Percentiles rank a stretch among this genome's conserved stretches.
Evolutionary conservation across 2,329 filamentous ascomycete genomes (phyloP).

Genomic region (Colletotrichum sp.): DNA sequence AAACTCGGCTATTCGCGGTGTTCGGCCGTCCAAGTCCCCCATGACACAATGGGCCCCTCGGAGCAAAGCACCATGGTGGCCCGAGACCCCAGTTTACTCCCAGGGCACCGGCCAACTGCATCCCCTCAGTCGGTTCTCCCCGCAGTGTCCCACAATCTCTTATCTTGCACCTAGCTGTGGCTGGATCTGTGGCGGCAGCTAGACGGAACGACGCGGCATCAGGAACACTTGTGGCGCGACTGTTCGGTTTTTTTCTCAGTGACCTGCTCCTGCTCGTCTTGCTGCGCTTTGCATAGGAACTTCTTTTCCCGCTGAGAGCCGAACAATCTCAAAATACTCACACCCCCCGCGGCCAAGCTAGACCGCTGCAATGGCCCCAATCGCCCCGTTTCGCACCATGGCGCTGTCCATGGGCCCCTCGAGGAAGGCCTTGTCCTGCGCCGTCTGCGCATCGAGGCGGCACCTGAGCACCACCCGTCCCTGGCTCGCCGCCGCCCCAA

Average conservation of each 20-base stretch:
- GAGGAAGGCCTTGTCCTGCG: slow-evolving; percentile 45
- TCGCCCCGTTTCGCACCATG: slow-evolving; percentile 26
- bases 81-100: slow-evolving; percentile 4
- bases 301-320: not conserved
- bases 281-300: not conserved
- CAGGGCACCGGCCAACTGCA: not conserved
- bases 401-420: slow-evolving; percentile 32
- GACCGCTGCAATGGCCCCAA: not conserved
- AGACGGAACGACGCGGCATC: not conserved
- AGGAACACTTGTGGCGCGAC: slow-evolving; percentile 4
- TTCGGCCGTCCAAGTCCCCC: slow-evolving; percentile 16
- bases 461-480: slow-evolving; percentile 52
- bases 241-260: not conserved
- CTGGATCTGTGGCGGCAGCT: slow-evolving; percentile 10
- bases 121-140: slow-evolving; percentile 1
- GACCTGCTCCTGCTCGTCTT: not conserved
- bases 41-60: slow-evolving; percentile 18
- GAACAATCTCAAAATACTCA: not conserved
- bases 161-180: not conserved
- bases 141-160: slow-evolving; percentile 4
- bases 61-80: not conserved
- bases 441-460: slow-evolving; percentile 57
- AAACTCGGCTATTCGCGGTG: slow-evolving; percentile 24
- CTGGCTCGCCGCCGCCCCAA: slow-evolving; percentile 35
- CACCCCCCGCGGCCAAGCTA: not conserved